Evolutionary conservation across 495 filamentous ascomycete species (phyloP).

Genomic region (Lepraria neglecta): DNA sequence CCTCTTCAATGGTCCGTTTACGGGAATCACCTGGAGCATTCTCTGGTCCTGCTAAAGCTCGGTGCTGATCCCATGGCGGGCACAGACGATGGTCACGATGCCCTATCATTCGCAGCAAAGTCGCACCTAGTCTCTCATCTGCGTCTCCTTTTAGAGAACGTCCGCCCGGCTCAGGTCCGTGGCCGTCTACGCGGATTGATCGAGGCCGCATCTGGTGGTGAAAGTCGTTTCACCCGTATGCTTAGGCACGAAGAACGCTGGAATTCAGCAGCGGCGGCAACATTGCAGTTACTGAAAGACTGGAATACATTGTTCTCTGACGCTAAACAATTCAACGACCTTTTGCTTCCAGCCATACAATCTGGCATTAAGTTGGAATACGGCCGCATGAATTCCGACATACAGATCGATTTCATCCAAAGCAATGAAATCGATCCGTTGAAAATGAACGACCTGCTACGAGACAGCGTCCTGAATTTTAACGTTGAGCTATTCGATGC

Average conservation of each 20-base stretch:
- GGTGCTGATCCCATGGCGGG: conserved; percentile 27
- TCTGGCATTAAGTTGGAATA: conserved; percentile 19
- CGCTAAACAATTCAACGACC: conserved; percentile 18
- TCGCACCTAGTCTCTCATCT: conserved; percentile 26
- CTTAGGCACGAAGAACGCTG: conserved; percentile 25
- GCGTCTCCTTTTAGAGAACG: conserved; percentile 27
- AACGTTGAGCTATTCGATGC: conserved; percentile 23
- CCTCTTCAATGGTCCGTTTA: conserved; percentile 30
- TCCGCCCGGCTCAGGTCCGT: conserved; percentile 22
- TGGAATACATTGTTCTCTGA: conserved; percentile 27
- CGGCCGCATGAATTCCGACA: conserved; percentile 30
- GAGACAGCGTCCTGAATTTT: conserved; percentile 26
- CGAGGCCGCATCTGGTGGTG: conserved; percentile 24
- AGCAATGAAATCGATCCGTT: conserved; percentile 14
- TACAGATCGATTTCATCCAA: conserved; percentile 27
- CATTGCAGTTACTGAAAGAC: conserved; percentile 20
- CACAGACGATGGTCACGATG: conserved; percentile 23
- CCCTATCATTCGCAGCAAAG: conserved; percentile 28
- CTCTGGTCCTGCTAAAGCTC: conserved; percentile 25
- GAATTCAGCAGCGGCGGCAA: conserved; percentile 22
- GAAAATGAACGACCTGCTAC: conserved; percentile 18
- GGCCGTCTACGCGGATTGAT: conserved; percentile 24
- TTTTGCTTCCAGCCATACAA: conserved; percentile 21
- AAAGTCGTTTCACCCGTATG: conserved; percentile 29
- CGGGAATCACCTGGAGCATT: conserved; percentile 26